A percentile compares a stretch with the other conserved stretches of the same genome.
Evolutionary conservation across 257 asterid genomes (phyloP).

Genomic region (Solanum virginianum): DNA sequence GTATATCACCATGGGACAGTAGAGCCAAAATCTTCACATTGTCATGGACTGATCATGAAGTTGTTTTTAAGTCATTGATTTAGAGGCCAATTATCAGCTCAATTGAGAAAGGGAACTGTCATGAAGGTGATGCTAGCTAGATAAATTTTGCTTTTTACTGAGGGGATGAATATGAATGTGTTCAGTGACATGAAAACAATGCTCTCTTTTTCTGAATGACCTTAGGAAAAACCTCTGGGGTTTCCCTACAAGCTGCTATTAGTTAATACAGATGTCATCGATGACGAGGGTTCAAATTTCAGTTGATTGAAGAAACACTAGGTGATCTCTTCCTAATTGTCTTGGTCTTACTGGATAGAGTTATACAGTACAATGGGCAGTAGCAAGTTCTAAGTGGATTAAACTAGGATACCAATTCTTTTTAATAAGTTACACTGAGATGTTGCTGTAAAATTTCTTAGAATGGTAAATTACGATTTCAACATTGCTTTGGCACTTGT

Average conservation of each 20-base stretch:
- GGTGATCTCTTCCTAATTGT: background rate
- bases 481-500: background rate
- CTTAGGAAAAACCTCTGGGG: background rate
- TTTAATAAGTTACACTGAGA: background rate
- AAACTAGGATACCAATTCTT: background rate
- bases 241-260: background rate
- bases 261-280: background rate
- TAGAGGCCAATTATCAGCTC: background rate
- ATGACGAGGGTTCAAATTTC: background rate
- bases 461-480: background rate
- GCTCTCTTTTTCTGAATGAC: background rate
- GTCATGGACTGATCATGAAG: background rate
- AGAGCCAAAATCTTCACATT: background rate
- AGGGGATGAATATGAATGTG: background rate
- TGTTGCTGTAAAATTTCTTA: background rate
- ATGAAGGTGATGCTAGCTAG: background rate
- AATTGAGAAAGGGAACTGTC: slow-evolving; percentile 1
- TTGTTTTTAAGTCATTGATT: background rate
- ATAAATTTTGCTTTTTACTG: background rate
- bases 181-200: background rate
- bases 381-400: background rate
- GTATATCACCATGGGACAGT: background rate
- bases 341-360: background rate
- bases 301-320: background rate
- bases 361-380: background rate